Conservation (phyloP, 176 grass and related monocot species). For the Cenchrus americanus region DNA sequence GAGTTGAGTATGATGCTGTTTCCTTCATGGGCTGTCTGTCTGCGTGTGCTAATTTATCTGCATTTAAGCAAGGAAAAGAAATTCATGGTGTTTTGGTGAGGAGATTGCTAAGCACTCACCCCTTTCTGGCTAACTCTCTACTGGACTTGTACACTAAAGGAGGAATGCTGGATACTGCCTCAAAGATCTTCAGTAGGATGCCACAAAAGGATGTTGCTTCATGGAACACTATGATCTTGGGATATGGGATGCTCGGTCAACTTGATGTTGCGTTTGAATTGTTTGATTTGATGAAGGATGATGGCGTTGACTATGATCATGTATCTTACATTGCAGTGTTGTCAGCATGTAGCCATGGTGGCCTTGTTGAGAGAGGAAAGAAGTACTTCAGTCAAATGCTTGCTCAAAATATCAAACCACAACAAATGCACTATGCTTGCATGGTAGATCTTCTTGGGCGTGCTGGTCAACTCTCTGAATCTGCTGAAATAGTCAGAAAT, state of each 20-base stretch:
- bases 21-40: conserved; percentile 78
- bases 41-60: conserved; percentile 75
- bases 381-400: conserved; percentile 83
- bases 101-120: conserved; percentile 52
- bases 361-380: conserved; percentile 80
- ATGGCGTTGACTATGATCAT: conserved; percentile 70
- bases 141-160: conserved; percentile 79
- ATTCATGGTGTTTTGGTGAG: conserved; percentile 71
- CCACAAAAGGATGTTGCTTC: conserved; percentile 66
- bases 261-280: conserved; percentile 62
- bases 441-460: conserved; percentile 92
- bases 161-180: conserved; percentile 68
- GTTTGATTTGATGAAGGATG: conserved; percentile 74
- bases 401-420: conserved; percentile 60
- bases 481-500: conserved; percentile 62
- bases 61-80: conserved; percentile 83
- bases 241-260: conserved; percentile 76
- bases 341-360: conserved; percentile 80
- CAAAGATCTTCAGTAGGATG: conserved; percentile 70
- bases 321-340: conserved; percentile 87
- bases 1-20: conserved; percentile 73
- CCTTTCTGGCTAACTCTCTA: conserved; percentile 74
- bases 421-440: conserved; percentile 88
- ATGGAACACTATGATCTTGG: conserved; percentile 89
- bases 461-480: conserved; percentile 66